Evolutionary conservation across 2,329 filamentous ascomycete species (phyloP).

Genomic region (Pseudocercospora fuligena): DNA sequence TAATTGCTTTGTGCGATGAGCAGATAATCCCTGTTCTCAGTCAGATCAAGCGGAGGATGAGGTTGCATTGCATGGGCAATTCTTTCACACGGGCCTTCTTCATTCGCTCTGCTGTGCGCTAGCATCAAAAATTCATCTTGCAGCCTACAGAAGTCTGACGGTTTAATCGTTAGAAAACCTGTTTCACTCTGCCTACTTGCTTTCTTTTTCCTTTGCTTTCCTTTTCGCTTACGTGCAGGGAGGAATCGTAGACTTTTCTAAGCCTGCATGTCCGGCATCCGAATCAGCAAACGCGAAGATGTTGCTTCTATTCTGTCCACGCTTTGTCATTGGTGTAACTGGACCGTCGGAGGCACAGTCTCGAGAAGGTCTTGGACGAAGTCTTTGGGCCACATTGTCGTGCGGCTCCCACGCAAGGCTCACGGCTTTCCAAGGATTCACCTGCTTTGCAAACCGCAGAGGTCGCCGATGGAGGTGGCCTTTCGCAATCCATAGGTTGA

Average conservation of each 20-base stretch:
- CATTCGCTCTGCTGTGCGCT: too few relatives aligned
- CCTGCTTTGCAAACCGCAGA: not conserved
- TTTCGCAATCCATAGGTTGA: not conserved
- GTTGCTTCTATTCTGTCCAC: slow-evolving; percentile 2
- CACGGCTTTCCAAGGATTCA: not conserved
- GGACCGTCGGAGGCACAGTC: not conserved
- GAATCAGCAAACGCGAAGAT: not conserved
- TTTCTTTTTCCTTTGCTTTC: not conserved
- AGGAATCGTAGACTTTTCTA: not conserved
- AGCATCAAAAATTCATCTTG: not conserved
- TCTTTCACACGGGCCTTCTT: too few relatives aligned
- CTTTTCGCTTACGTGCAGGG: not conserved
- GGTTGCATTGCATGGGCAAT: not conserved
- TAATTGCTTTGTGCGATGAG: not conserved
- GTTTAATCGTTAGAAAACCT: not conserved
- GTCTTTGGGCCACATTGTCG: slow-evolving; percentile 5
- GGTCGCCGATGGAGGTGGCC: not conserved
- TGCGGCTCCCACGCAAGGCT: slow-evolving; percentile 1
- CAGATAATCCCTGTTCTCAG: not conserved
- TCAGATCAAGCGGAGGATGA: too few relatives aligned
- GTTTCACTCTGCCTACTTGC: not conserved
- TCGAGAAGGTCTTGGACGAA: not conserved
- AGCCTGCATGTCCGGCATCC: not conserved
- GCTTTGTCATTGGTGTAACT: slow-evolving; percentile 1
- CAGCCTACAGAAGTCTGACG: not conserved